A percentile compares a stretch with the other conserved stretches of the same genome.
These are phyloP conservation scores for Delonix regia DNA, from an alignment of 306 rosid species.

Conservation along the genomic window DNA sequence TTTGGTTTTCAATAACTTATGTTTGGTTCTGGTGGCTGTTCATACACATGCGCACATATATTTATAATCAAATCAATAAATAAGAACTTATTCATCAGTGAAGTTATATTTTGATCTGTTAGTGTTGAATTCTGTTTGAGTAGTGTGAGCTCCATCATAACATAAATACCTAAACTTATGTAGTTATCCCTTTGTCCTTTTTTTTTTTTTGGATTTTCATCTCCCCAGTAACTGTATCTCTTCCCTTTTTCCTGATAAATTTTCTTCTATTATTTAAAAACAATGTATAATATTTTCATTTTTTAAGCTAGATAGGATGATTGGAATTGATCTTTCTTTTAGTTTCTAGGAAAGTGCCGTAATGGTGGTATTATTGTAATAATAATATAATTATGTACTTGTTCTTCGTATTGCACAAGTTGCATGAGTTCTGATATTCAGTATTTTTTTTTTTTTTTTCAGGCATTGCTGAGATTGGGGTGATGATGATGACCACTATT, in stretches of 20 bases:
- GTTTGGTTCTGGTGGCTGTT: no score
- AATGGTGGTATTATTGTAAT: neutral
- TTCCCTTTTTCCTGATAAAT: neutral
- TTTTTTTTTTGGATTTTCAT: neutral
- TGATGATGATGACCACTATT: constrained; percentile 96
- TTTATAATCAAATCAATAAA: no score
- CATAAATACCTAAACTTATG: neutral
- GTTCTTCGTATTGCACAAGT: neutral
- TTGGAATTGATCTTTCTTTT: constrained; percentile 7
- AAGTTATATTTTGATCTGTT: no score
- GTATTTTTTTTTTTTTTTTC: constrained; percentile 43
- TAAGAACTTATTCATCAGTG: no score
- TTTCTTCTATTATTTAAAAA: neutral
- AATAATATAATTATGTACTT: neutral
- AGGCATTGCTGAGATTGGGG: constrained; percentile 98
- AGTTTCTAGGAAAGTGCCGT: constrained; percentile 20
- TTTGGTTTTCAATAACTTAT: no score
- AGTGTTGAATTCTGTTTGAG: no score
- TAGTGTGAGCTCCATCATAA: no score
- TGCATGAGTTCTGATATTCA: constrained; percentile 17
- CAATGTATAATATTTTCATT: constrained; percentile 25
- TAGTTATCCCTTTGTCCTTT: neutral
- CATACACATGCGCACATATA: no score
- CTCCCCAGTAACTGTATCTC: neutral
- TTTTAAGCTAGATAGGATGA: neutral